A percentile compares a stretch with the other conserved stretches of the same genome.
Conservation (phyloP, 331 rosid genomes). For the Malus hybrid region DNA sequence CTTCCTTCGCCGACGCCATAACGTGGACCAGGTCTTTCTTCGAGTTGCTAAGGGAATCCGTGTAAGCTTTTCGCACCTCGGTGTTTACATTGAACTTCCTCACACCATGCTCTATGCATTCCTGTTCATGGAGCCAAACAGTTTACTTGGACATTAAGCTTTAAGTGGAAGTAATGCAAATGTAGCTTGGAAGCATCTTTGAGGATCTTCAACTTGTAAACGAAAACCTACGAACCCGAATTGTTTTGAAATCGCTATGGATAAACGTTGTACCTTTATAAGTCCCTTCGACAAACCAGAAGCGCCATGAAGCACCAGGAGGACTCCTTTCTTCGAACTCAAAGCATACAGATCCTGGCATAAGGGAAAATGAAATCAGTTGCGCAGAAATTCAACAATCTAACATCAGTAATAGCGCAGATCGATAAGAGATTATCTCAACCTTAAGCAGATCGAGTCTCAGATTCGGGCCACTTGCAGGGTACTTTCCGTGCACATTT, state of each 20-base stretch:
- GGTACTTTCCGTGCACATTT: conserved; percentile 89
- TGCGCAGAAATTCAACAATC: background rate
- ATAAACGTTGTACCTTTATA: conserved; percentile 47
- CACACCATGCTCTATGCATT: conserved; percentile 67
- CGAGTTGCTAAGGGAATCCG: conserved; percentile 65
- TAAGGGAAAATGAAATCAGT: conserved; percentile 23
- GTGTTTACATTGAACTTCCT: conserved; percentile 96
- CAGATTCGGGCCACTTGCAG: conserved; percentile 85
- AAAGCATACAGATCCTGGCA: conserved; percentile 53
- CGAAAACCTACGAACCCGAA: background rate
- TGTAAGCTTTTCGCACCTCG: conserved; percentile 85
- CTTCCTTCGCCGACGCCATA: conserved; percentile 80
- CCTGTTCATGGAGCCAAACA: conserved; percentile 35
- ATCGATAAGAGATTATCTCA: background rate
- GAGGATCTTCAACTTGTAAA: background rate
- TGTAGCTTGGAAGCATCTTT: too few species aligned
- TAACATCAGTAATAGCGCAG: background rate
- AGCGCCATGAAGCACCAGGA: conserved; percentile 89
- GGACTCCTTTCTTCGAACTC: conserved; percentile 60
- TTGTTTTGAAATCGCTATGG: background rate
- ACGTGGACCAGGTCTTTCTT: conserved; percentile 76
- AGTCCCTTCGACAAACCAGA: conserved; percentile 74
- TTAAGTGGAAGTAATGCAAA: background rate
- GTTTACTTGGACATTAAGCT: background rate
- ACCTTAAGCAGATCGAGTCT: conserved; percentile 88